Evolutionary conservation across 169 alveolate species (phyloP).

Genomic region (Plasmodium ovale): DNA sequence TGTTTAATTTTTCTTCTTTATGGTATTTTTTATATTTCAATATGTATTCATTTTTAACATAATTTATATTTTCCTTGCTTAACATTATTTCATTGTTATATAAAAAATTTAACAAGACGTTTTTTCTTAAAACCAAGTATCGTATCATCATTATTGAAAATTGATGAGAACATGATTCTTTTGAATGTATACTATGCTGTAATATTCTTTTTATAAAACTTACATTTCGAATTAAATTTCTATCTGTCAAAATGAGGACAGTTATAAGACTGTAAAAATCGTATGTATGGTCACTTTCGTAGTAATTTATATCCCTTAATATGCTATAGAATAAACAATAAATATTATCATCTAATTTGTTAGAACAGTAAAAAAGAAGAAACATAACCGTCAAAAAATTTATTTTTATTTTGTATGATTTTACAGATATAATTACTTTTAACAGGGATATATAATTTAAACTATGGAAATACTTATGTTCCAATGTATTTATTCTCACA

Average conservation of each 20-base stretch:
- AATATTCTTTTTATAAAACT: conserved; percentile 65
- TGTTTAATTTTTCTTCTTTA: no score
- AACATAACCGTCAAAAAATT: conserved; percentile 54
- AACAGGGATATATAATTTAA: conserved; percentile 60
- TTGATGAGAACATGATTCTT: conserved; percentile 32
- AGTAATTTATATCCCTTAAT: conserved; percentile 44
- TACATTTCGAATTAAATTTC: conserved; percentile 45
- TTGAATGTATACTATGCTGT: conserved; percentile 64
- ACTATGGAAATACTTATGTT: conserved; percentile 39
- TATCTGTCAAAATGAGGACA: conserved; percentile 51
- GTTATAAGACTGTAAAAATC: conserved; percentile 44
- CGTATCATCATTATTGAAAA: conserved; percentile 59
- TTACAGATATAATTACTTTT: conserved; percentile 46
- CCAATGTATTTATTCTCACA: not conserved
- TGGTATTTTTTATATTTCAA: conserved; percentile 43
- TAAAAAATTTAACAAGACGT: conserved; percentile 28
- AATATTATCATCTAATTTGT: conserved; percentile 55
- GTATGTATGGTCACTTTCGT: conserved; percentile 64
- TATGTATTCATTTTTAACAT: conserved; percentile 28
- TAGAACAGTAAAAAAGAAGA: conserved; percentile 37
- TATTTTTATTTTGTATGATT: conserved; percentile 67
- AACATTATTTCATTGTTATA: conserved; percentile 49
- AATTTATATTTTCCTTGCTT: conserved; percentile 17
- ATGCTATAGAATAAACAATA: conserved; percentile 62
- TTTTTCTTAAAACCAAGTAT: conserved; percentile 46